Conservation (phyloP, 345 rosid genomes). For the Pelargonium nanum region DNA sequence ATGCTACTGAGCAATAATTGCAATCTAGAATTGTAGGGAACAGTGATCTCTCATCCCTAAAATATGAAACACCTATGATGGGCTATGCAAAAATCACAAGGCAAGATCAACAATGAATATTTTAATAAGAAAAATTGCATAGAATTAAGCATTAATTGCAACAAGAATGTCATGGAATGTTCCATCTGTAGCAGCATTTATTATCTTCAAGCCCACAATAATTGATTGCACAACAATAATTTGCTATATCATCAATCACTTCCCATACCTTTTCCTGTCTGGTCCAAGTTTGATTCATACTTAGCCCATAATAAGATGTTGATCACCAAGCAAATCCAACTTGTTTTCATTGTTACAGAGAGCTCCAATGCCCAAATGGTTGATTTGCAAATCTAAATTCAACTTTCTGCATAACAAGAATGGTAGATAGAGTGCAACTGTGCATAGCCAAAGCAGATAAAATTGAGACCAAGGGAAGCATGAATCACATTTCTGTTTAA, state of each 20-base stretch:
- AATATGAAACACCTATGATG: neutral
- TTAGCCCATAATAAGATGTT: too few species aligned
- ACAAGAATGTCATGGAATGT: neutral
- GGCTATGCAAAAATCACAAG: neutral
- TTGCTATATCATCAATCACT: neutral
- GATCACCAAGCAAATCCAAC: neutral
- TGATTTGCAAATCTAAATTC: neutral
- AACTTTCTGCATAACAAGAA: neutral
- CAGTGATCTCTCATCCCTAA: neutral
- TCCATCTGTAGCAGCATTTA: neutral
- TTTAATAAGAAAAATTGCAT: neutral
- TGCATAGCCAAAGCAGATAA: too few species aligned
- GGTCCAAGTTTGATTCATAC: too few species aligned
- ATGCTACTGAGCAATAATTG: neutral
- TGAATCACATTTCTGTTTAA: neutral
- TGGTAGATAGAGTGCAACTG: too few species aligned
- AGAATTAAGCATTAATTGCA: neutral
- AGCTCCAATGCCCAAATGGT: too few species aligned
- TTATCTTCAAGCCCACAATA: neutral
- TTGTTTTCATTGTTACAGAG: neutral
- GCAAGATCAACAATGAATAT: neutral
- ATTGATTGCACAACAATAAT: neutral
- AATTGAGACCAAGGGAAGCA: too few species aligned
- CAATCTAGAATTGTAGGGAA: neutral
- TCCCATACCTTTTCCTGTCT: neutral